Evolutionary conservation across 208 protist genomes (phyloP), one percentile per base, ranked within the genome.

Genomic region (Acanthamoeba sp.): DNA sequence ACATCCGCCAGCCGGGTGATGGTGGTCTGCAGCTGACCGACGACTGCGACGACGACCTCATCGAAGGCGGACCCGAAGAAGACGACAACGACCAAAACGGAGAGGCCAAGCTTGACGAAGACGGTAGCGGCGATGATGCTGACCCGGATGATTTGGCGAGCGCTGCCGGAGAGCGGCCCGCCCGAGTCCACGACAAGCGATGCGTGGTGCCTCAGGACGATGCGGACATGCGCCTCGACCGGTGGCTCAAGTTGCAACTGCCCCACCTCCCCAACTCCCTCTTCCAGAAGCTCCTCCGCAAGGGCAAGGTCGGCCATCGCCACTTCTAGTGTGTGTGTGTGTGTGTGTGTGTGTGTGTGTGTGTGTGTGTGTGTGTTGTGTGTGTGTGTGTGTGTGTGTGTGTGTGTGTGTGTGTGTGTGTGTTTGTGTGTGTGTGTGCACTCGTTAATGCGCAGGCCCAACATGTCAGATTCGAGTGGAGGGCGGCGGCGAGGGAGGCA

Each of bases 211-310:
- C 27, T 10, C 3, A 57, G 36, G 52, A 27, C 82, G 82, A 90
- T 38, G 82, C 45, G 1, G 82, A 45, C 82, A 90, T 90, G 82
- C 82, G 82, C n/a, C 40, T 90, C 34, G 82, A 90, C 34, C 82
- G 82, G 12, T 90, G 82, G 82, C 82, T 90, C 27, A 90, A 64
- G 52, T 20, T 45, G 36, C 29, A 90, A 29, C 40, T 90, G 6
- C 82, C 82, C 7, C 32, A 90, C 16, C 82, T 90, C 36, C 82
- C 82, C 48, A 55, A 66, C 55, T 66, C 82, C 10, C 82, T 90
- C 52, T 90, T 90, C 48, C 82, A 90, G 24, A 55, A 64, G 55
- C 45, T 90, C 36, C 20, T 90, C 18, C 45, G 82, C 27, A 90
- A 90, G 55, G 14, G 40, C 48, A 57, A 64, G 82, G 82, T 64